Conservation (phyloP, 2,329 filamentous ascomycete genomes). For the Hypoxylon sp. region DNA sequence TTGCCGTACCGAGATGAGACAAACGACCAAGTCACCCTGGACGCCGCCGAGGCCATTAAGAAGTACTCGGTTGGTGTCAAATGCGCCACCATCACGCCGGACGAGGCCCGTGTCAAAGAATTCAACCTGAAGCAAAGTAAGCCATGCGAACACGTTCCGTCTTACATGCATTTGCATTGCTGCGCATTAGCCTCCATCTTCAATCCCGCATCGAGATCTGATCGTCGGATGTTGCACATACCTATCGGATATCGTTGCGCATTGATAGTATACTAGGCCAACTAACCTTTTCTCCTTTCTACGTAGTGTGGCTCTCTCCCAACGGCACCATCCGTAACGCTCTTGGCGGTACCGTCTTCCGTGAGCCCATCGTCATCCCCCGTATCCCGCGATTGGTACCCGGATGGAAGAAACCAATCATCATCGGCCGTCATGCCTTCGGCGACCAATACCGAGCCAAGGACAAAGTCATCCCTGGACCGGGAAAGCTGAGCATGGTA, state of each 20-base stretch:
- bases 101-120: constrained; percentile 95
- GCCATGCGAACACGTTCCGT: constrained; percentile 47
- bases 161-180: constrained; percentile 33
- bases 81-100: constrained; percentile 98
- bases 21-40: constrained; percentile 93
- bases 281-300: constrained; percentile 27
- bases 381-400: constrained; percentile 91
- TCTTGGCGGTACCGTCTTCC: constrained; percentile 95
- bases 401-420: constrained; percentile 98
- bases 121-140: constrained; percentile 98
- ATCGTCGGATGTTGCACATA: constrained; percentile 8
- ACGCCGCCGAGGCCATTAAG: constrained; percentile 96
- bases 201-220: constrained; percentile 27
- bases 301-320: constrained; percentile 92
- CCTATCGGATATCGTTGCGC: not conserved
- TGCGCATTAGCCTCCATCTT: constrained; percentile 17
- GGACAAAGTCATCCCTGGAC: constrained; percentile 82
- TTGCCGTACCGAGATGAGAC: constrained; percentile 96
- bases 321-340: constrained; percentile 86
- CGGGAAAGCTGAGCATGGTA: constrained; percentile 92
- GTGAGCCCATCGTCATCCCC: constrained; percentile 97
- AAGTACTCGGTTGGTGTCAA: constrained; percentile 99
- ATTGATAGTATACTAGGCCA: constrained; percentile 4
- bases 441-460: constrained; percentile 99
- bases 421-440: constrained; percentile 97